Evolutionary conservation across 2,329 filamentous ascomycete genomes (phyloP).

Genomic region (Leptographium wingfieldii): DNA sequence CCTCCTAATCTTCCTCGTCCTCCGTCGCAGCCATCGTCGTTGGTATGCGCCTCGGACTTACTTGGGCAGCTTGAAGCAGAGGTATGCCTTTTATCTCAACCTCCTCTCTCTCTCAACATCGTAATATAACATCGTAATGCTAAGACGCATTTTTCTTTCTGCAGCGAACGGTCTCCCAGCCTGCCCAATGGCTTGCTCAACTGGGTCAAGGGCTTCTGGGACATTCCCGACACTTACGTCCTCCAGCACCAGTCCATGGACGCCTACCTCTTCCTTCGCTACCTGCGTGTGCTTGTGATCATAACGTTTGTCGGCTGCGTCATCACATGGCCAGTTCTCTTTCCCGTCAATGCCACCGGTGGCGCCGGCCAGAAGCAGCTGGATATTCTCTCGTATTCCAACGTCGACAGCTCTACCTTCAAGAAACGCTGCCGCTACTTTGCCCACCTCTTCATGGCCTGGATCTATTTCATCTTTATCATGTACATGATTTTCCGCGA

Average conservation of each 20-base stretch:
- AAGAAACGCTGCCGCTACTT: slow-evolving; percentile 55
- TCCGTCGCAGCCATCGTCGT: slow-evolving; percentile 31
- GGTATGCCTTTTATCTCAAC: slow-evolving; percentile 16
- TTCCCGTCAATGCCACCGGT: slow-evolving; percentile 77
- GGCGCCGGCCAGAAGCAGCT: slow-evolving; percentile 52
- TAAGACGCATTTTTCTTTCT: not conserved
- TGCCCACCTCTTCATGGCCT: slow-evolving; percentile 69
- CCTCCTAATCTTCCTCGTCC: slow-evolving; percentile 29
- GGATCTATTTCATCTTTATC: slow-evolving; percentile 77
- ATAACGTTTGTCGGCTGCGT: slow-evolving; percentile 73
- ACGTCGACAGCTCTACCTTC: slow-evolving; percentile 43
- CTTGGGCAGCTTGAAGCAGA: slow-evolving; percentile 30
- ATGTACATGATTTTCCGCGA: slow-evolving; percentile 85
- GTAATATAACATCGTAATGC: not conserved
- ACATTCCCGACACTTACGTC: slow-evolving; percentile 61
- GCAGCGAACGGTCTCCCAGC: slow-evolving; percentile 42
- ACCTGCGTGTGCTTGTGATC: slow-evolving; percentile 61
- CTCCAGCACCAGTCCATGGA: slow-evolving; percentile 88
- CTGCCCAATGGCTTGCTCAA: slow-evolving; percentile 50
- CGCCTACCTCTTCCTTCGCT: slow-evolving; percentile 81
- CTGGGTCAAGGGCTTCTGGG: slow-evolving; percentile 57
- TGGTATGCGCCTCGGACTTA: slow-evolving; percentile 40
- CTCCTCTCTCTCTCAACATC: not conserved
- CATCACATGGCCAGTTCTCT: slow-evolving; percentile 79
- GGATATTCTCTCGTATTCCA: slow-evolving; percentile 67